These are phyloP conservation scores for Platanus orientalis DNA, from an alignment of 164 flowering plant genomes.

Conservation along the genomic window DNA sequence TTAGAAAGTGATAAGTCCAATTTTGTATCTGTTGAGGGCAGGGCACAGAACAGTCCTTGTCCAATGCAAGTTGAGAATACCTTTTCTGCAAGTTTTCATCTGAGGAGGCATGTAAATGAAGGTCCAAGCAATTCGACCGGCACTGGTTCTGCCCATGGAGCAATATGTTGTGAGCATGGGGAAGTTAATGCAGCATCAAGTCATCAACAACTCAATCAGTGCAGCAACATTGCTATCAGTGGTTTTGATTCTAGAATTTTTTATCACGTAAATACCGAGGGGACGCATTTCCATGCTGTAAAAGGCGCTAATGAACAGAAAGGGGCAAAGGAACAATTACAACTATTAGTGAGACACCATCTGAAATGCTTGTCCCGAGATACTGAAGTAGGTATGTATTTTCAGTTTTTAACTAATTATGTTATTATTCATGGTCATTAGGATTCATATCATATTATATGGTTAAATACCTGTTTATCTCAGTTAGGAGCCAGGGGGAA, in stretches of 20 bases:
- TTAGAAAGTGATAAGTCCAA: slow-evolving; percentile 28
- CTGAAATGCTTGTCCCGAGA: slow-evolving; percentile 40
- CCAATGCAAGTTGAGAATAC: slow-evolving; percentile 17
- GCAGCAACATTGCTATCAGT: slow-evolving; percentile 28
- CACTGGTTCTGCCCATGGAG: slow-evolving; percentile 19
- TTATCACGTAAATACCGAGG: slow-evolving; percentile 12
- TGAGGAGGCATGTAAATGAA: slow-evolving; percentile 30
- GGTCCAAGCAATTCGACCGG: slow-evolving; percentile 20
- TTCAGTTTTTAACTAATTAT: too few species aligned
- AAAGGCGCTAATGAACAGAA: slow-evolving; percentile 32
- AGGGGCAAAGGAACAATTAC: slow-evolving; percentile 38
- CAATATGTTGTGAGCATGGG: slow-evolving; percentile 22
- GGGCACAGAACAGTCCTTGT: slow-evolving; percentile 21
- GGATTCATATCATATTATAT: too few species aligned
- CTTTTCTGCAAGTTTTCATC: slow-evolving; percentile 21
- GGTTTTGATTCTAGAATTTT: slow-evolving; percentile 21
- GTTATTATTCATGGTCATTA: too few species aligned
- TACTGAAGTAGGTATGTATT: slow-evolving; percentile 42
- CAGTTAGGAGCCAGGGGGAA: too few species aligned
- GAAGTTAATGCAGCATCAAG: slow-evolving; percentile 18
- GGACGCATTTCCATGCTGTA: slow-evolving; percentile 21
- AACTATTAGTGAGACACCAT: slow-evolving; percentile 41
- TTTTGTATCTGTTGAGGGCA: slow-evolving; percentile 25
- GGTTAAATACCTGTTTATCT: too few species aligned
- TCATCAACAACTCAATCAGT: slow-evolving; percentile 34